Evolutionary conservation across 1,284 basidiomycete species (phyloP), one percentile per base, ranked within the genome.

Genomic region (Mycena sp.): DNA sequence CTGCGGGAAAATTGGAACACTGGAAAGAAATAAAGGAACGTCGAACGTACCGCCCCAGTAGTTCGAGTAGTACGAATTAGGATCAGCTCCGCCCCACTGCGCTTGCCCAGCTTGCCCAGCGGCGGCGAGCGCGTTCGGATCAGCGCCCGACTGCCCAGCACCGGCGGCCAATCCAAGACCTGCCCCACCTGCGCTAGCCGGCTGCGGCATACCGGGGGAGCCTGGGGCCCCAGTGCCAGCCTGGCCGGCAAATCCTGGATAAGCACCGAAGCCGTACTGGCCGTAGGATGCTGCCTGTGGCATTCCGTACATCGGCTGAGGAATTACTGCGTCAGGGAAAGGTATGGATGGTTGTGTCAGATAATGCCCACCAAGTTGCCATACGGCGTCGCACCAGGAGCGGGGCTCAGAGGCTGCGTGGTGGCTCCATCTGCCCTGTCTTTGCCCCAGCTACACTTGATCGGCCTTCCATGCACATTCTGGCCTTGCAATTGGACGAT

Each of bases 371-470:
- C 92, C 86, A 93, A 83, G 72, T 87, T 89, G 59, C 84, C 89
- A 73, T 93, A 94, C 19, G 90, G 87, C 49, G 88, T 73, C 23
- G 90, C 81, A 17, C 87, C 81, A 29, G 89, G 81, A 52, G 89
- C 83, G 32, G 91, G 90, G 70, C 87, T 91, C 72, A 92, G 78
- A 29, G 87, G 80, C 52, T 85, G 83, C 67, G 87, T 81, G 45
- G 83, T 81, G 19, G 83, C 83, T 30, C 88, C 91, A 74, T 93
- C 92, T 37, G 88, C 87, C 67, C 94, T 87, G 75, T 98, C 96
- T 80, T 98, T 99, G 66, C 97, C 97, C 97, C 97, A 99, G 69
- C 94, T 95, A 78, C 95, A 97, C 79, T 98, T 97, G 83, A 99
- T 93, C 14, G 95, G 95, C 44, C 97, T 83, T 52, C 96, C 96